Percentiles rank a stretch among this genome's conserved stretches.
phyloP scores from a whole-genome alignment of 108 stramenopile genomes.

The Schizochytrium sp. region DNA sequence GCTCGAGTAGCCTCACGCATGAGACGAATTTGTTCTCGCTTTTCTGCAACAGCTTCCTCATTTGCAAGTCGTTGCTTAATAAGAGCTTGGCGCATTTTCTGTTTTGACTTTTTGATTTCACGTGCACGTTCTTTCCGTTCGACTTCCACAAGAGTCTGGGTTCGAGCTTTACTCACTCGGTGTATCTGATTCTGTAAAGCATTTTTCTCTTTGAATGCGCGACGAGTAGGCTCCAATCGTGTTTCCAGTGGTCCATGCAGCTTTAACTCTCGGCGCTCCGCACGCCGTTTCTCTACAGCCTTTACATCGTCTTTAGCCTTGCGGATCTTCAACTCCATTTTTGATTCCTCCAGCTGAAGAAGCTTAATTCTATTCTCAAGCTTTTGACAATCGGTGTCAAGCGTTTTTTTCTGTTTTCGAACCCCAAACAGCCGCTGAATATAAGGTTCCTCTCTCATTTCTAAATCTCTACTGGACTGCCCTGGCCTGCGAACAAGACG shows the following conservation, averaged over 20 bases:
- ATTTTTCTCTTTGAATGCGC: background rate
- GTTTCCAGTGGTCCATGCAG: background rate
- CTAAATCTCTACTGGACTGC: no score
- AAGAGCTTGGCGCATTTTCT: conserved; percentile 1
- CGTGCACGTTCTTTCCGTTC: background rate
- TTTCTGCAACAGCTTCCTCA: background rate
- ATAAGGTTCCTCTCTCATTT: background rate
- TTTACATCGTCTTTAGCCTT: conserved; percentile 23
- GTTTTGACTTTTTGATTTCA: background rate
- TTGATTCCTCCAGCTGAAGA: conserved; percentile 8
- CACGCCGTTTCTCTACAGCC: background rate
- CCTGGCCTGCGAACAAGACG: no score
- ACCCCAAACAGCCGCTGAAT: background rate
- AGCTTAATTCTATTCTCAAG: conserved; percentile 7
- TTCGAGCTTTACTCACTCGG: background rate
- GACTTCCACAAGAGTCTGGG: background rate
- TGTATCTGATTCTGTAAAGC: conserved; percentile 38
- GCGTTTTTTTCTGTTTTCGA: background rate
- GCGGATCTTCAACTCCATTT: background rate
- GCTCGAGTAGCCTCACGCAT: background rate
- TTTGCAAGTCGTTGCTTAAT: background rate
- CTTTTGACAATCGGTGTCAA: conserved; percentile 14
- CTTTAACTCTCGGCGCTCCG: background rate
- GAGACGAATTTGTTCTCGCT: background rate
- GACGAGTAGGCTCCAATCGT: background rate